Base-by-base conservation (phyloP, 2,329 filamentous ascomycete genomes). In the Westerdykella aurantiaca region DNA sequence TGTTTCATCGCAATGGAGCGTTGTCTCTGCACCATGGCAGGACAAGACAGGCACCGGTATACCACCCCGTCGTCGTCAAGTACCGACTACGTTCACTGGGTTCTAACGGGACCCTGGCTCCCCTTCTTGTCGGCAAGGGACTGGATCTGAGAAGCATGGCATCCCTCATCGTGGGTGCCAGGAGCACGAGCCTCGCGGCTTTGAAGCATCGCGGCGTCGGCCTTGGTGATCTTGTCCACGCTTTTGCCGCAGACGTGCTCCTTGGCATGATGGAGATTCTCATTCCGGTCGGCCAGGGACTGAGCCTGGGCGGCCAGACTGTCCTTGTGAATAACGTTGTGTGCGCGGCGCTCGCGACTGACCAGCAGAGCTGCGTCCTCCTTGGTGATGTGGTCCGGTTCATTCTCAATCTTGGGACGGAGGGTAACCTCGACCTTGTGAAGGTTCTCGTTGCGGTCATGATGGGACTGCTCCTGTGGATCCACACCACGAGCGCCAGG, bases 101-200 rank as follows among this genome's bases (percentile, higher is more conserved):
- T 12, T 29, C 9, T 9, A 9, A 29, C 25, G 25, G 25, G 4
- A 12, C 25, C 7, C 9, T 29, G 25, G 25, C 25, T 13, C 33
- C 16, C 33, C n/a, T 35, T 35, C 33, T 35, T 35, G n/a, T 35
- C 33, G 33, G 33, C 33, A 13, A 35, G 7, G 33, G 43, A 41
- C 34, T 48, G 48, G 5, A 56, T 63, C 41, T 64, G 60, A 31
- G 61, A 50, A 29, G 62, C 53, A 31, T 67, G 48, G n/a, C 61
- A 58, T 6, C 58, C 60, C 45, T 63, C 66, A 16, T 57, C 53
- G 9, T 55, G 63, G 11, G 46, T 38, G 3, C 64, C 58, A 35
- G 63, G 57, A 37, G 62, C 61, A 31, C 57, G 57, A 34, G 57
- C 51, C 45, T 68, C 62, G 16, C 58, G 58, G 34, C 55, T 56